Percentiles rank a stretch among this genome's conserved stretches.
Evolutionary conservation across 495 filamentous ascomycete species (phyloP).

Genomic region (Astrocystis sublimbata): DNA sequence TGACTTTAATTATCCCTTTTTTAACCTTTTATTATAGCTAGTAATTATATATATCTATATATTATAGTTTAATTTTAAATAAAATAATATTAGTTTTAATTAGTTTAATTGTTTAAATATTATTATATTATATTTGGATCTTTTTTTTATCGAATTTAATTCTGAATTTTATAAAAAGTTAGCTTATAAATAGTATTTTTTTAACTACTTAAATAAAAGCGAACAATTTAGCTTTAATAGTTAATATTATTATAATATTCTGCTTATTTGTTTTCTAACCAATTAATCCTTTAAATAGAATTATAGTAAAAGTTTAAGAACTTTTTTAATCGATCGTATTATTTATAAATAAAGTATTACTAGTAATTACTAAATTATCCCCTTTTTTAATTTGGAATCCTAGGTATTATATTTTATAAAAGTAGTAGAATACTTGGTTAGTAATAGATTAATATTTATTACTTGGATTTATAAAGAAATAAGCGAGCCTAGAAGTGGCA

Average conservation of each 20-base stretch:
- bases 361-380: background rate
- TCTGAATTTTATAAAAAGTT: too few species aligned
- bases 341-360: background rate
- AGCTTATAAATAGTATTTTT: too few species aligned
- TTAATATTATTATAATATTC: too few species aligned
- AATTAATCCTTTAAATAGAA: too few species aligned
- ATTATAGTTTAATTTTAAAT: background rate
- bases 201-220: too few species aligned
- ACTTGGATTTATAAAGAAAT: background rate
- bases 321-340: background rate
- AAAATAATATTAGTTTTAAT: too few species aligned
- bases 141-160: background rate
- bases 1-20: background rate
- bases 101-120: background rate
- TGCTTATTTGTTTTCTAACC: too few species aligned
- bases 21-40: background rate
- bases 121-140: background rate
- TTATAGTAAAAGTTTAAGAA: constrained; percentile 17
- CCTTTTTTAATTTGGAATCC: too few species aligned
- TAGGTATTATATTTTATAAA: background rate
- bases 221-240: too few species aligned
- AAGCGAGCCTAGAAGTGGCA: background rate
- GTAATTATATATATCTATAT: background rate
- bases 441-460: background rate
- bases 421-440: background rate